Conservation (phyloP, 345 rosid genomes). For the Pistacia integerrima region DNA sequence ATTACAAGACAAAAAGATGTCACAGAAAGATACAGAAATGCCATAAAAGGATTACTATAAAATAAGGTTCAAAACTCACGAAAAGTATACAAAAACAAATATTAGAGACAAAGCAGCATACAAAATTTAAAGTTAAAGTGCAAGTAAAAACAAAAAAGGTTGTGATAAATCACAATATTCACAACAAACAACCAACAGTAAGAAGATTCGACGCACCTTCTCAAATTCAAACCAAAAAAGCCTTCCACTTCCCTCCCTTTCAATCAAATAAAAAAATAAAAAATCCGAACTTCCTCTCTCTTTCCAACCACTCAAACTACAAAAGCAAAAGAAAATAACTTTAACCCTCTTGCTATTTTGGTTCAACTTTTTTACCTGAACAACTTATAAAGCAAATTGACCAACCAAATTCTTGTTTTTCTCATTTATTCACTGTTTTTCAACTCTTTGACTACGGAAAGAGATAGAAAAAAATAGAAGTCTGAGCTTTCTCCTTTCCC, state of each 20-base stretch:
- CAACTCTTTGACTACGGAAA: conserved; percentile 12
- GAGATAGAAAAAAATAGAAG: conserved; percentile 21
- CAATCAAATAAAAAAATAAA: conserved; percentile 14
- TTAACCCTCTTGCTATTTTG: neutral
- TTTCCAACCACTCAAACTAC: conserved; percentile 12
- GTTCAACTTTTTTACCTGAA: neutral
- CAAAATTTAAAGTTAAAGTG: conserved; percentile 4
- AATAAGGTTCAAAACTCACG: conserved; percentile 10
- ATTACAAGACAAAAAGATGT: conserved; percentile 79
- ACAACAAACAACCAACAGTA: conserved; percentile 3
- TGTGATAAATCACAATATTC: neutral
- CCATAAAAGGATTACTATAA: conserved; percentile 20
- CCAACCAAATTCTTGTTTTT: conserved; percentile 16
- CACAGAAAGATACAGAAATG: conserved; percentile 48
- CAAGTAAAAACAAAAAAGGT: neutral
- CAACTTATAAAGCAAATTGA: conserved; percentile 18
- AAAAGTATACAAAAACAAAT: conserved; percentile 20
- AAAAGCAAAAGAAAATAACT: neutral
- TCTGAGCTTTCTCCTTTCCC: conserved; percentile 30
- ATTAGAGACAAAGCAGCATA: conserved; percentile 24
- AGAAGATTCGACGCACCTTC: conserved; percentile 25
- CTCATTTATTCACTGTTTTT: neutral
- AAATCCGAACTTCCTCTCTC: neutral
- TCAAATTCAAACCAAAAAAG: conserved; percentile 32
- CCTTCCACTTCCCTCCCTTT: conserved; percentile 17